Evolutionary conservation across 768 basidiomycete genomes (phyloP), one percentile per base, ranked within the genome.

Genomic region (Mycena haematopus): DNA sequence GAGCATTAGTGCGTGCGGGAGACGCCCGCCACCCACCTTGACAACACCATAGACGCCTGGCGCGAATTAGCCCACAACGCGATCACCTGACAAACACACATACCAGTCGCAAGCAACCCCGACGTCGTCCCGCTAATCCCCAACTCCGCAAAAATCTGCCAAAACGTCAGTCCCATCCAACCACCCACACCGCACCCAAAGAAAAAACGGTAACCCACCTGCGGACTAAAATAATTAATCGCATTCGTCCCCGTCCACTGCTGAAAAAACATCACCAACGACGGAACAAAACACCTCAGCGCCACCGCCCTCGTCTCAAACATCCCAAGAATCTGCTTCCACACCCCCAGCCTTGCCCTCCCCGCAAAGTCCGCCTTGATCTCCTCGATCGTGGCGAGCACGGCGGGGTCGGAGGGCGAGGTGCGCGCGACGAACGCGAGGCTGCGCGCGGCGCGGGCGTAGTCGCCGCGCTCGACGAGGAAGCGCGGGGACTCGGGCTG

Each of bases 401-500:
- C 79, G 15, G 65, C 68, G 21, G 71, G 68, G 62, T 83, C 77
- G 42, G 77, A 73, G 2, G 72, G 56, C 24, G 70, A 57, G 9
- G 67, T 75, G 54, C 78, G 71, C 42, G 67, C 69, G 6, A 73
- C 74, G 55, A 72, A 83, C 6, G 80, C 82, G 9, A 82, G 76
- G n/a, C 73, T 76, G 22, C 44, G 70, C 0, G 76, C 78, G 21
- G 84, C 84, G 31, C 75, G 74, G 13, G 79, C 78, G 44, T 78
- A 74, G 33, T 76, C 73, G 22, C 77, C 74, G 56, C 79, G 75
- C 65, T 84, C 84, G 36, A 82, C 83, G 22, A 86, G 72, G 82
- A 82, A 85, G 21, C 84, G 76, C 10, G 85, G 85, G 1, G 84
- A 85, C 64, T 86, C 85, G 10, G 83, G 82, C 58, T 84, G 81